Base-by-base conservation (phyloP, 768 basidiomycete genomes). In the Amanita rimosa region DNA sequence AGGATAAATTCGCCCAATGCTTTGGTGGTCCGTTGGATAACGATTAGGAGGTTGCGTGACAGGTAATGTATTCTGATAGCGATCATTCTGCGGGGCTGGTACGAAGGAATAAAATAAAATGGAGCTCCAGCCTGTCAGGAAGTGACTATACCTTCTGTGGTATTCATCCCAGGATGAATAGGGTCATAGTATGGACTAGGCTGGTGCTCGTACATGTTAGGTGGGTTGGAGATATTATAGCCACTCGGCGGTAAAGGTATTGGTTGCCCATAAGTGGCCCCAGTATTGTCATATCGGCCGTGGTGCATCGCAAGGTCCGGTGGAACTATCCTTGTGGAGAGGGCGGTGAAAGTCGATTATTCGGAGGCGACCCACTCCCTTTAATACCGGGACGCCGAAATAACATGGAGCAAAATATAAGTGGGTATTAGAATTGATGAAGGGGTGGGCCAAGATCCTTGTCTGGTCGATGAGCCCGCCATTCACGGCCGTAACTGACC, bases 391-490 rank as follows among this genome's bases (percentile, higher is more conserved):
- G 62, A 65, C 65, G 63, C 56, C 62, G 62, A 68, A 60, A 59
- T 67, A 67, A 67, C 68, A 66, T 58, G 46, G 54, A 57, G 61
- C 61, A 62, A 64, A 38, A 40, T 40, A 37, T 46, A 46, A 22
- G 45, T 48, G 41, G 27, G 46, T 38, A 36, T 43, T 49, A 43
- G 40, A 37, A 19, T 49, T 49, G 41, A 49, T 29, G 48, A 35
- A 35, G 33, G 48, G 39, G 43, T 16, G 39, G 13, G 40, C 24
- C 21, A 43, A 22, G 38, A 39, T 29, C 48, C 40, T 49, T 63
- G 65, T 62, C 70, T 68, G 66, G 67, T 64, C 57, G 67, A 67
- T 63, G 65, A 11, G 62, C 60, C 68, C 68, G 67, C 60, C 62
- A 61, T 66, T 64, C 65, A 67, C 68, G 71, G 68, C 61, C 48